Base-by-base conservation (phyloP, 768 basidiomycete species). In the Phylloporus arenicola region DNA sequence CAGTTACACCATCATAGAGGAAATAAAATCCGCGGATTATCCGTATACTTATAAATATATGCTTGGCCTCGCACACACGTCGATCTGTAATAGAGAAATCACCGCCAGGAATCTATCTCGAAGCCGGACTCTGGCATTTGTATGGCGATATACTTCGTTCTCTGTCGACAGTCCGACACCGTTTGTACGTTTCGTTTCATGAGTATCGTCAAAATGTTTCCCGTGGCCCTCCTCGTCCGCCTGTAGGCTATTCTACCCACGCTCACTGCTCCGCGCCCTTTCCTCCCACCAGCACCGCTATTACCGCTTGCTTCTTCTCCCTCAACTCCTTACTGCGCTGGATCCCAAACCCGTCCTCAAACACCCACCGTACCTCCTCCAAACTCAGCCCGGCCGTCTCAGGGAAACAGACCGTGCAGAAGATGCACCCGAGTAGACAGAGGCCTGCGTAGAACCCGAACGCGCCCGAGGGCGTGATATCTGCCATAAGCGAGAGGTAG, bases 391-490 rank as follows among this genome's bases (percentile, higher is more conserved):
- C 87, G 1, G 83, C 83, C 30, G 86, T 89, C 71, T 92, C 88
- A 0, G 88, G 88, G 75, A 88, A 91, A 63, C 81, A 85, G 53
- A 67, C 73, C 17, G 81, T 50, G 42, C 83, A 83, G 68, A 90
- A 91, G 11, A 85, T 20, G 74, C 79, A 83, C 4, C 84, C 84
- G 11, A 85, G 69, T 5, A 83, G 66, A 66, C 86, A 89, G 13
- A 88, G 69, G 2, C 83, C 84, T 0, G 82, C 85, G 58, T 88
- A 90, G 62, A 89, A 81, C 6, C 82, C 84, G 56, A 88, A 88
- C 6, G 86, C 84, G 2, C 86, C 86, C 0, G 84, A 71, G 0
- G 87, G 84, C 2, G 86, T 87, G 57, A 86, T 86, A 30, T 71
- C 69, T 19, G 77, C 72, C 82, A 91, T 88, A 43, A 92, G 76